Evolutionary conservation across 108 stramenopile genomes (phyloP).

Genomic region (Cyclotella baltica): DNA sequence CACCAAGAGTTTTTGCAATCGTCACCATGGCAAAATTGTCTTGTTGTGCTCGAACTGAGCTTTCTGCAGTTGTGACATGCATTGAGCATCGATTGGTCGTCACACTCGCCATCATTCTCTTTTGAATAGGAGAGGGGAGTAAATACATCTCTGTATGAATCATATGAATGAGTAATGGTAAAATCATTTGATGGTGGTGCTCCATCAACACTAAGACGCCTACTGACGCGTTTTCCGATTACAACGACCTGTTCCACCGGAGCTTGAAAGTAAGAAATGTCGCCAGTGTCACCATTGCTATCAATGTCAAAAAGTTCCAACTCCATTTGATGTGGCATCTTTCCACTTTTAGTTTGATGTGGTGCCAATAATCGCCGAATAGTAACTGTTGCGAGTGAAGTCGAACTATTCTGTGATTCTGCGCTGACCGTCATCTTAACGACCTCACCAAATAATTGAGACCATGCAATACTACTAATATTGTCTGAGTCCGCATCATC

Average conservation of each 20-base stretch:
- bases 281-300: not conserved
- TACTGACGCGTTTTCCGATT: constrained; percentile 42
- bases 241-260: constrained; percentile 70
- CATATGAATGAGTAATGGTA: constrained; percentile 51
- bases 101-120: not conserved
- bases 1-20: constrained; percentile 11
- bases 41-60: constrained; percentile 2
- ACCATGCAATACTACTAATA: constrained; percentile 8
- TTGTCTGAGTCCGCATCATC: not conserved
- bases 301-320: constrained; percentile 55
- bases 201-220: constrained; percentile 16
- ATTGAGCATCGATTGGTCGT: constrained; percentile 1
- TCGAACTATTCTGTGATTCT: constrained; percentile 12
- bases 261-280: constrained; percentile 36
- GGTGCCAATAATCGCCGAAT: constrained; percentile 65
- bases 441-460: constrained; percentile 68
- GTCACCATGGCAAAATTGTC: not conserved
- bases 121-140: constrained; percentile 19
- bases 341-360: constrained; percentile 64
- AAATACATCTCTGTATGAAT: constrained; percentile 38
- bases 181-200: constrained; percentile 11
- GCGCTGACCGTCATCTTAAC: constrained; percentile 45
- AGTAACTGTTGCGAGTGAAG: constrained; percentile 64
- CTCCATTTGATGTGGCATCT: constrained; percentile 42
- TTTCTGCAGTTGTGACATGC: constrained; percentile 12